phyloP scores from a whole-genome alignment of 1,284 basidiomycete species.

The Farysia itapuensis region DNA sequence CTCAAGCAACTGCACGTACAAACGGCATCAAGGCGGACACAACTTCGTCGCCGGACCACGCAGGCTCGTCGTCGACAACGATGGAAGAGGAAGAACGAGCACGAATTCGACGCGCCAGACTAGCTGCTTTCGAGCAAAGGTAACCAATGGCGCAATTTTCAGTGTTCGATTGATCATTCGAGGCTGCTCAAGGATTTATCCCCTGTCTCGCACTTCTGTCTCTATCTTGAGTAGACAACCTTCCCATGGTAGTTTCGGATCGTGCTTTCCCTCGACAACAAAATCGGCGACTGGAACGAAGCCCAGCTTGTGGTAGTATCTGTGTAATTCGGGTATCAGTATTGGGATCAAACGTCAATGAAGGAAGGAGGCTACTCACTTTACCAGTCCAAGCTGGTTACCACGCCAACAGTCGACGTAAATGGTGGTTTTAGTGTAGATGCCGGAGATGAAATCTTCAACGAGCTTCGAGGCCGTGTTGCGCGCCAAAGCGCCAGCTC shows the following conservation, averaged over 20 bases:
- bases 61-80: too few relatives aligned
- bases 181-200: too few relatives aligned
- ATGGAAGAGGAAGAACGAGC: not conserved
- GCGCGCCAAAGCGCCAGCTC: slow-evolving; percentile 12
- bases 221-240: slow-evolving; percentile 21
- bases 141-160: too few relatives aligned
- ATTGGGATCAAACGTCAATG: not conserved
- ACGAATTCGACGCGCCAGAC: slow-evolving; percentile 10
- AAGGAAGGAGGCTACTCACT: slow-evolving; percentile 8
- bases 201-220: not conserved
- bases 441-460: not conserved
- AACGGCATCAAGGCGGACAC: too few relatives aligned
- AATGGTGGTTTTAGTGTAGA: slow-evolving; percentile 3
- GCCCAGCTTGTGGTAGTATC: slow-evolving; percentile 28
- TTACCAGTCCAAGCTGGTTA: slow-evolving; percentile 18
- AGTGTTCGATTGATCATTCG: not conserved
- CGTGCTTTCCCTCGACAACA: slow-evolving; percentile 32
- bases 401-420: slow-evolving; percentile 37
- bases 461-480: slow-evolving; percentile 12
- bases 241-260: slow-evolving; percentile 14
- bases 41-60: too few relatives aligned
- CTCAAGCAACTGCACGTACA: too few relatives aligned
- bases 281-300: slow-evolving; percentile 15
- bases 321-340: slow-evolving; percentile 1
- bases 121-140: slow-evolving; percentile 14